These are phyloP conservation scores for Aspergillus hiratsukae DNA, from an alignment of 2,329 filamentous ascomycete species.

Conservation along the genomic window DNA sequence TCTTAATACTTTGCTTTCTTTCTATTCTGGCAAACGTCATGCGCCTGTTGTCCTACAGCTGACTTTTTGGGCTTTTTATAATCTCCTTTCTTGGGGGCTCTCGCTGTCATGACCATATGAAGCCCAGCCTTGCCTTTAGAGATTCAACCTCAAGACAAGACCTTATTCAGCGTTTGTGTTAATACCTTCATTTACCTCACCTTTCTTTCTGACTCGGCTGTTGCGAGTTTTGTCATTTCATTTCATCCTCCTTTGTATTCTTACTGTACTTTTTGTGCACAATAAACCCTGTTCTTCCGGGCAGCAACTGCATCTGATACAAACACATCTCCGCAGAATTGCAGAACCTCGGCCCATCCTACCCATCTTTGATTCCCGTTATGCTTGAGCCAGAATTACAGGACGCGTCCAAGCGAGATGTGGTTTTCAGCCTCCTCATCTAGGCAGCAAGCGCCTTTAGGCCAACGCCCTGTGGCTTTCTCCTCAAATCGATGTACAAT, in stretches of 20 bases:
- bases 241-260: slow-evolving; percentile 5
- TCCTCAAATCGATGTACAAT: background rate
- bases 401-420: background rate
- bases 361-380: background rate
- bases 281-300: background rate
- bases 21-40: background rate
- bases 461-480: background rate
- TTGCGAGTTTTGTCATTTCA: slow-evolving; percentile 3
- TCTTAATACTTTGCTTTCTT: background rate
- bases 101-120: background rate
- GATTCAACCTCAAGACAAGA: background rate
- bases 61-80: background rate
- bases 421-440: background rate
- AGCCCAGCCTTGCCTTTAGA: background rate
- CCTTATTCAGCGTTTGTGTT: slow-evolving; percentile 8
- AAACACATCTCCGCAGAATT: background rate
- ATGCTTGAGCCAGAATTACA: background rate
- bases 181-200: slow-evolving; percentile 9
- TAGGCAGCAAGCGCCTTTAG: background rate
- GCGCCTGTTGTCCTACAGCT: background rate
- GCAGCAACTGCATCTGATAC: background rate
- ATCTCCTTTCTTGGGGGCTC: background rate
- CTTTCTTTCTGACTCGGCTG: slow-evolving; percentile 3
- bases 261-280: slow-evolving; percentile 1
- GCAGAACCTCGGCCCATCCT: background rate